Evolutionary conservation across 805 yeast species (phyloP).

Genomic region (Candida tallmaniae): DNA sequence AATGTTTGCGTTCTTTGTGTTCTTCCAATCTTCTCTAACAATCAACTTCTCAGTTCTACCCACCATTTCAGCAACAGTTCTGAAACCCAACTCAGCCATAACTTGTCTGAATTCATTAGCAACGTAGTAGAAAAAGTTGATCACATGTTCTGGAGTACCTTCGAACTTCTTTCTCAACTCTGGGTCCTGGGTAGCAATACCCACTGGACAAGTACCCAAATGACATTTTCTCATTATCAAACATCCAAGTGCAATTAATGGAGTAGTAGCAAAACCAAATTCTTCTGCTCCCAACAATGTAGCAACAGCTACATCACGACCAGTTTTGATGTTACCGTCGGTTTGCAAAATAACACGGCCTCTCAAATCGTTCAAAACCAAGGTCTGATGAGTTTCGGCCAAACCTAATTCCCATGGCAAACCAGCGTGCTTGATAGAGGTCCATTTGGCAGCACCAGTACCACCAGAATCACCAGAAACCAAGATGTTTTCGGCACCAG

Average conservation of each 20-base stretch:
- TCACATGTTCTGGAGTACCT: conserved; percentile 98
- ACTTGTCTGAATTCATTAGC: conserved; percentile 86
- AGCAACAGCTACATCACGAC: conserved; percentile 95
- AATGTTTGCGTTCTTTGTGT: conserved; percentile 84
- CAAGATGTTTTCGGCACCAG: conserved; percentile 94
- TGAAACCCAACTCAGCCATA: conserved; percentile 94
- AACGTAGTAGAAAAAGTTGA: conserved; percentile 93
- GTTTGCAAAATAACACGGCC: conserved; percentile 95
- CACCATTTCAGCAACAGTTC: conserved; percentile 96
- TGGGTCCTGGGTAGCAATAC: conserved; percentile 98
- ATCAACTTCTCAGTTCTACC: conserved; percentile 90
- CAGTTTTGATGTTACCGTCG: conserved; percentile 97
- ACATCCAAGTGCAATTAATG: conserved; percentile 96
- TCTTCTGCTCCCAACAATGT: conserved; percentile 97
- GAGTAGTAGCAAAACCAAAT: conserved; percentile 97
- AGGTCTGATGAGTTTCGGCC: conserved; percentile 97
- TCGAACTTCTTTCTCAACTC: conserved; percentile 83
- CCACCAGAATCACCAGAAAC: conserved; percentile 99
- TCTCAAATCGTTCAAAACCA: conserved; percentile 91
- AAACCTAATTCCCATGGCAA: conserved; percentile 98
- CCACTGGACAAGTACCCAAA: conserved; percentile 92
- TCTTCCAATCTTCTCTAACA: conserved; percentile 81
- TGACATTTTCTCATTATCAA: conserved; percentile 89
- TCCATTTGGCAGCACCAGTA: conserved; percentile 98
- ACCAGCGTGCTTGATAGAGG: conserved; percentile 96